A percentile compares a stretch with the other conserved stretches of the same genome.
These are phyloP conservation scores for Echinosophora koreensis DNA, from an alignment of 306 rosid species.

Conservation along the genomic window DNA sequence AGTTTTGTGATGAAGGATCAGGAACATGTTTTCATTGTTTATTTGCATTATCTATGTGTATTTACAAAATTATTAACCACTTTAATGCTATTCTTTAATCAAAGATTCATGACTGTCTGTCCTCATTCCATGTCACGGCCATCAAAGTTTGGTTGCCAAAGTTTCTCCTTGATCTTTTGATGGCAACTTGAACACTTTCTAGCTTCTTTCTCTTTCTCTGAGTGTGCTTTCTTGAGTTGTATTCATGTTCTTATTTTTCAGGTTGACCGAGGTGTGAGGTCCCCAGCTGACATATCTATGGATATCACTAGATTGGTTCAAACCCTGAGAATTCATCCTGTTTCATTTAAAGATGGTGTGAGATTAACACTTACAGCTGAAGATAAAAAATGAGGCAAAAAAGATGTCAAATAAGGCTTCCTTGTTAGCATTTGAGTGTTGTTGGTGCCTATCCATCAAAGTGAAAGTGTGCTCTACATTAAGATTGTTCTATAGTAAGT, in stretches of 20 bases:
- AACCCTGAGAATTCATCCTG: slow-evolving; percentile 65
- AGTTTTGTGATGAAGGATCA: slow-evolving; percentile 4
- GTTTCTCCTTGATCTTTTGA: slow-evolving; percentile 27
- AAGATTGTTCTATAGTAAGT: slow-evolving; percentile 38
- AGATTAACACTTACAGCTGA: slow-evolving; percentile 68
- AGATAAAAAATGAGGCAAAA: slow-evolving; percentile 52
- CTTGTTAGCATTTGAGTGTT: slow-evolving; percentile 28
- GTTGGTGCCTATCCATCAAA: slow-evolving; percentile 14
- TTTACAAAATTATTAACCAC: slow-evolving; percentile 14
- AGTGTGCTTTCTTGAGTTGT: slow-evolving; percentile 17
- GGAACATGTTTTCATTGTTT: slow-evolving; percentile 22
- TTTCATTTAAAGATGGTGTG: slow-evolving; percentile 77
- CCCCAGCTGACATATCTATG: slow-evolving; percentile 96
- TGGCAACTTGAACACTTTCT: slow-evolving; percentile 32
- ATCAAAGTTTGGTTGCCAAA: slow-evolving; percentile 12
- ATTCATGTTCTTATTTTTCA: slow-evolving; percentile 39
- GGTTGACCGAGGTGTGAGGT: slow-evolving; percentile 91
- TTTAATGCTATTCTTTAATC: not conserved
- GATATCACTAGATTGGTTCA: slow-evolving; percentile 74
- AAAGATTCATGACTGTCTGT: slow-evolving; percentile 29
- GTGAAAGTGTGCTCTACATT: slow-evolving; percentile 20
- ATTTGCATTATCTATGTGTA: slow-evolving; percentile 14
- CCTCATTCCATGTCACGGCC: slow-evolving; percentile 16
- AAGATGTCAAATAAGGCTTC: slow-evolving; percentile 25
- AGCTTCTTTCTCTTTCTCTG: slow-evolving; percentile 10